Base-by-base conservation (phyloP, 2,329 filamentous ascomycete genomes). In the Ophiocordyceps unilateralis region DNA sequence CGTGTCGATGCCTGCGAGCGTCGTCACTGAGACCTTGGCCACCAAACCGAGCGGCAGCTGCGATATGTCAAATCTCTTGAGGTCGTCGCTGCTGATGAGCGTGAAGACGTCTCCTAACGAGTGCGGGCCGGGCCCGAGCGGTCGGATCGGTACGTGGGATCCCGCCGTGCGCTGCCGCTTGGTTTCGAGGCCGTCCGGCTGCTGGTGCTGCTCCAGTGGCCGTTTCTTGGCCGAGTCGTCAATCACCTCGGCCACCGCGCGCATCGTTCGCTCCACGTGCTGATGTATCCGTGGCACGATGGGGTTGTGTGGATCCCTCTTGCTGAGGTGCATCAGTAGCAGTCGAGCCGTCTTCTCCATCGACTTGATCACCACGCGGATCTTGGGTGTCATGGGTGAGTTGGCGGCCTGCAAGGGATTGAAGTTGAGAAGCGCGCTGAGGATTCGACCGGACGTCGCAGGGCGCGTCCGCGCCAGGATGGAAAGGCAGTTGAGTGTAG, bases 301-400 rank as follows among this genome's bases (percentile, higher is more conserved):
- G 1, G 84, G 78, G 51, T 87, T 83, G 44, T 83, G 82, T 2
- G 84, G 83, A 51, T 91, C 87, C 54, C 88, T 87, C 64, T 89
- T 89, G 50, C 82, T 69, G 43, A 94, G 67, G 60, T 95, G 88
- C 43, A 88, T 73, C 34, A 96, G 69, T 40, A 98, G 66, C 50
- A 87, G 78, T 53, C 87, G 76, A 3, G 83, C 83, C 21, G 91
- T 98, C 57, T 93, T 86, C 60, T 95, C 89, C 78, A 98, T 91
- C 5, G 89, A 96, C 61, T 81, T 86, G 47, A 93, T 73, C 52
- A 89, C 76, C 46, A 98, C 81, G 52, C 82, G 86, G 41, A 76
- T 74, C 55, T 79, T 85, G 3, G 85, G 74, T 1, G 83, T 89
- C 67, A 93, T 74, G 4, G 82, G 79, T 2, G 77, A 76, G 53